Evolutionary conservation across 495 filamentous ascomycete genomes (phyloP).

Genomic region (Saxophila tyrrhenica): DNA sequence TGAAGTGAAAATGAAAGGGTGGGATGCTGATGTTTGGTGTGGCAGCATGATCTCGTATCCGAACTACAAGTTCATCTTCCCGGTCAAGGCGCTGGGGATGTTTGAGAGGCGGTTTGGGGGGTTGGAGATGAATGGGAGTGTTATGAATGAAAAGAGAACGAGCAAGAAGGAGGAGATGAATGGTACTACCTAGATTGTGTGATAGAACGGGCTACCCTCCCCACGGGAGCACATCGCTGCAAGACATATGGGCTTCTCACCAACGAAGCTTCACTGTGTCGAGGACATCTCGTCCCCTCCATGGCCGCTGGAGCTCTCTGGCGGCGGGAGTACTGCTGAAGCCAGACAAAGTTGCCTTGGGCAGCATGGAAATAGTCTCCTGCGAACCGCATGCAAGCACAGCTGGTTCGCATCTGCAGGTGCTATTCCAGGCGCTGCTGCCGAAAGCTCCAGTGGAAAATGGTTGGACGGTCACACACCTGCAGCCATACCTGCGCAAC

Average conservation of each 20-base stretch:
- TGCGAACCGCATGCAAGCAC: not conserved
- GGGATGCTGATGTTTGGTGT: not conserved
- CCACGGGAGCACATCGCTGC: too few species aligned
- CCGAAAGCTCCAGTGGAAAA: too few species aligned
- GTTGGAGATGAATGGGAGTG: conserved; percentile 34
- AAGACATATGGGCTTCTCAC: too few species aligned
- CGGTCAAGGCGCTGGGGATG: conserved; percentile 85
- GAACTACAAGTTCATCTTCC: conserved; percentile 97
- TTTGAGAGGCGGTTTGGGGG: conserved; percentile 69
- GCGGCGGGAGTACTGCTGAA: too few species aligned
- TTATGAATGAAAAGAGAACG: too few species aligned
- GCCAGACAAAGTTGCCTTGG: not conserved
- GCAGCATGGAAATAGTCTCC: too few species aligned
- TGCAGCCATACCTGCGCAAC: not conserved
- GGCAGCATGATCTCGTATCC: conserved; percentile 93
- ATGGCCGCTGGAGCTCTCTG: too few species aligned
- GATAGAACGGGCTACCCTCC: too few species aligned
- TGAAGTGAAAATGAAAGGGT: not conserved
- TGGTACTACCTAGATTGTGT: not conserved
- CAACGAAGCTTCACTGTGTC: too few species aligned
- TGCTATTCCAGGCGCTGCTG: too few species aligned
- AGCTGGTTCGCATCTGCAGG: not conserved
- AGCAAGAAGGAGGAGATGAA: not conserved
- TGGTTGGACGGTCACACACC: not conserved
- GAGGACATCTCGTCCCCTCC: too few species aligned